Evolutionary conservation across 148 eudicot species (phyloP).

Genomic region (Silene uniflora): DNA sequence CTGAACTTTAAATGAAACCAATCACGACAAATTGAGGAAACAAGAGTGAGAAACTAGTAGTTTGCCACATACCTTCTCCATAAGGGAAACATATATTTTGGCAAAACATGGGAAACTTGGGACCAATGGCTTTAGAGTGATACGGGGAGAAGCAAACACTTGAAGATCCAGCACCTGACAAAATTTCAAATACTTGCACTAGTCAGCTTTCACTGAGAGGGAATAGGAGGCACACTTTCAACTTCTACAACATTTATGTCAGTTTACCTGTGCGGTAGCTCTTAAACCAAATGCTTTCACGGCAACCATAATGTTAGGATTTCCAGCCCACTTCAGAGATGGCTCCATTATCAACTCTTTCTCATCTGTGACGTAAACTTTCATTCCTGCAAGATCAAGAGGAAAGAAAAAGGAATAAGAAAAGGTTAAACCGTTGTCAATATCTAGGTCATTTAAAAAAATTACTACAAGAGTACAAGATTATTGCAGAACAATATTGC

Average conservation of each 20-base stretch:
- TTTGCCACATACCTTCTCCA: slow-evolving; percentile 72
- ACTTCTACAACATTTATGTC: slow-evolving; percentile 5
- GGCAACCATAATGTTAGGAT: slow-evolving; percentile 59
- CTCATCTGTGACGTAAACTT: slow-evolving; percentile 77
- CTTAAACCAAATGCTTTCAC: slow-evolving; percentile 78
- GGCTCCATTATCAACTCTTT: slow-evolving; percentile 93
- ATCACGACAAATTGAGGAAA: neutral
- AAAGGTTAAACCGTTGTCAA: neutral
- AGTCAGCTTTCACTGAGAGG: neutral
- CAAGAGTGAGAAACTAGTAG: neutral
- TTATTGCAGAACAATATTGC: neutral
- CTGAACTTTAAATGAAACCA: neutral
- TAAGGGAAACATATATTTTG: slow-evolving; percentile 75
- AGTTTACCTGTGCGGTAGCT: slow-evolving; percentile 73
- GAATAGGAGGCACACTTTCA: neutral
- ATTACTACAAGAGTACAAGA: neutral
- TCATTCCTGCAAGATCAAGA: slow-evolving; percentile 55
- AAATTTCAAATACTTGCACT: neutral
- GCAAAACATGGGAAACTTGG: slow-evolving; percentile 96
- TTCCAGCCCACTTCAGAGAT: slow-evolving; percentile 81
- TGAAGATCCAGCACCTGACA: slow-evolving; percentile 85
- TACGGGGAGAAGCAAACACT: slow-evolving; percentile 82
- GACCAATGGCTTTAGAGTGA: slow-evolving; percentile 83
- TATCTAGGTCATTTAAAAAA: neutral
- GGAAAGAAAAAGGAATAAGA: slow-evolving; percentile 8